Evolutionary conservation across 2,329 filamentous ascomycete genomes (phyloP).

Genomic region (Amauroascus niger): DNA sequence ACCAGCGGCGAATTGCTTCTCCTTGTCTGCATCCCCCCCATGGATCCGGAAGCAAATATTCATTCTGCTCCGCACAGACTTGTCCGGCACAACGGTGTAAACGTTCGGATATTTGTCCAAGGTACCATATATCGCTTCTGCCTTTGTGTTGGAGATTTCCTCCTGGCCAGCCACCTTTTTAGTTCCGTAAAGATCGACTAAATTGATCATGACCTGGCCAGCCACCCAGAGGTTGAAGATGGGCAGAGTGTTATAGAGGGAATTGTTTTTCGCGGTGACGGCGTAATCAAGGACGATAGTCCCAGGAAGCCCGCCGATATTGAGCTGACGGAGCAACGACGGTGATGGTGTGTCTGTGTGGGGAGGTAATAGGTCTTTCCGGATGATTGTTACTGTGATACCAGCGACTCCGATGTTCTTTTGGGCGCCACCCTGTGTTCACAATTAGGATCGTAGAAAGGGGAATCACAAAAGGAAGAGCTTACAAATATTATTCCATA

Average conservation of each 20-base stretch:
- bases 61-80: slow-evolving; percentile 71
- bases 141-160: slow-evolving; percentile 62
- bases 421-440: slow-evolving; percentile 59
- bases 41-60: slow-evolving; percentile 85
- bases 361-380: slow-evolving; percentile 68
- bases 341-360: slow-evolving; percentile 55
- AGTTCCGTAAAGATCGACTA: slow-evolving; percentile 55
- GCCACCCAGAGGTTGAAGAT: slow-evolving; percentile 91
- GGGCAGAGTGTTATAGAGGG: slow-evolving; percentile 87
- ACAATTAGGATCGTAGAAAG: background rate
- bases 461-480: background rate
- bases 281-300: slow-evolving; percentile 76
- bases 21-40: slow-evolving; percentile 55
- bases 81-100: slow-evolving; percentile 72
- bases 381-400: slow-evolving; percentile 75
- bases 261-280: slow-evolving; percentile 83
- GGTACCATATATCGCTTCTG: slow-evolving; percentile 62
- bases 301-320: slow-evolving; percentile 52
- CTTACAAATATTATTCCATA: slow-evolving; percentile 75
- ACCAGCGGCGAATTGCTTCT: slow-evolving; percentile 70
- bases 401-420: slow-evolving; percentile 87
- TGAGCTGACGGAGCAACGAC: slow-evolving; percentile 60
- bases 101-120: slow-evolving; percentile 63
- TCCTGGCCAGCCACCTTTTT: slow-evolving; percentile 68
- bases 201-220: slow-evolving; percentile 72